These are phyloP conservation scores for Beauveria varroae DNA, from an alignment of 2,329 filamentous ascomycete species.

Conservation along the genomic window DNA sequence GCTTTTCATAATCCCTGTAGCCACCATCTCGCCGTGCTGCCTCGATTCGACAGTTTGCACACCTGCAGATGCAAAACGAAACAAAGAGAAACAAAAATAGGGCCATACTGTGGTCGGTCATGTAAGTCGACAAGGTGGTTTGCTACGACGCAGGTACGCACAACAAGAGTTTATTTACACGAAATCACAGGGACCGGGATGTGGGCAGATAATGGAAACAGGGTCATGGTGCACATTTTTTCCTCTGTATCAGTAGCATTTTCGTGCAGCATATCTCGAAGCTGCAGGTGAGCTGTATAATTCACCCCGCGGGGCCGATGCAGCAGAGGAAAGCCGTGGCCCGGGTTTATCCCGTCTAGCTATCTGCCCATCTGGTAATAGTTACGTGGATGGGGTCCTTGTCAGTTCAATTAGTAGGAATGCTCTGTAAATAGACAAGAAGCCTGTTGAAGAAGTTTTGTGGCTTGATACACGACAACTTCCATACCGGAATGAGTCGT, in stretches of 20 bases:
- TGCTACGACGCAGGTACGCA: no score
- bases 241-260: no score
- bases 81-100: no score
- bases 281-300: no score
- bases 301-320: no score
- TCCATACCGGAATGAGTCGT: background rate
- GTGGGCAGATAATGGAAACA: no score
- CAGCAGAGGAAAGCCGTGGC: background rate
- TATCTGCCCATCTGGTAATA: background rate
- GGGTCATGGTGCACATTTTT: no score
- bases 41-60: background rate
- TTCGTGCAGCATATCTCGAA: no score
- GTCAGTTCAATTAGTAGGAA: background rate
- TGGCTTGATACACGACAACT: background rate
- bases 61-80: background rate
- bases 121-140: no score
- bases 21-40: background rate
- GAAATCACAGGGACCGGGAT: no score
- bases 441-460: background rate
- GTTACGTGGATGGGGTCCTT: background rate
- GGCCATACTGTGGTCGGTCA: no score
- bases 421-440: background rate
- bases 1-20: background rate
- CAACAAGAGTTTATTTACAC: no score
- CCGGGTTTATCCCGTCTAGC: background rate